phyloP scores from a whole-genome alignment of 2,329 filamentous ascomycete genomes.

The Aspergillus viridinutans region DNA sequence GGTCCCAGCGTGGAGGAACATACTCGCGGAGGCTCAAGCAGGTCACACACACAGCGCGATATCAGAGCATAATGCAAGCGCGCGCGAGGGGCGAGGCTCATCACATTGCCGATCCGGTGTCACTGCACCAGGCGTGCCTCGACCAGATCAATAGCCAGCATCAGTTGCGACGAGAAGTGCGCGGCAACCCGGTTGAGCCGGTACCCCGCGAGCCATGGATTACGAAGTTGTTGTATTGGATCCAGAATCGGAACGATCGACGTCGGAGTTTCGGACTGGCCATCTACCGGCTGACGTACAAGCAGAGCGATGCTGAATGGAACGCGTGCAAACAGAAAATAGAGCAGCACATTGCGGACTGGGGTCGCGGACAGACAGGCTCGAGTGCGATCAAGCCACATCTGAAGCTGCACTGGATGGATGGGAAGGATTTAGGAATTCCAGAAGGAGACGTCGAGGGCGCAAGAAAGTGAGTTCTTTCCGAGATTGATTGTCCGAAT shows the following conservation, averaged over 20 bases:
- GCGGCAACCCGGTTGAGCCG: constrained; percentile 8
- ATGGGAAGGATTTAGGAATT: constrained; percentile 19
- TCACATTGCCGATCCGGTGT: not conserved
- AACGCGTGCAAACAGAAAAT: constrained; percentile 14
- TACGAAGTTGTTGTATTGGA: not conserved
- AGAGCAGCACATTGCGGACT: constrained; percentile 19
- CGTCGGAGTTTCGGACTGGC: constrained; percentile 10
- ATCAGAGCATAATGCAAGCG: not conserved
- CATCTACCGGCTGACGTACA: constrained; percentile 23
- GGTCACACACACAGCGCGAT: constrained; percentile 2
- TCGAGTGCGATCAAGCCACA: constrained; percentile 15
- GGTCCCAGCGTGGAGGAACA: not conserved
- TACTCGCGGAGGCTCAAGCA: constrained; percentile 9
- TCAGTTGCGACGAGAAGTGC: constrained; percentile 9
- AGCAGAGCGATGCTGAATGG: constrained; percentile 20
- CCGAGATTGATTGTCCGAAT: not conserved
- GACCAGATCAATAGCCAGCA: constrained; percentile 10
- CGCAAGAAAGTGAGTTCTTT: not conserved
- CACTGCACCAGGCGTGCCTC: not conserved
- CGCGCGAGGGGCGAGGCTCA: not conserved
- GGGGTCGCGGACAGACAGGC: constrained; percentile 20
- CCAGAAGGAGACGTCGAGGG: constrained; percentile 11
- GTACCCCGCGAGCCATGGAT: constrained; percentile 19
- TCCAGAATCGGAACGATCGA: not conserved
- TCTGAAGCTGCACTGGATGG: constrained; percentile 24